phyloP scores from a whole-genome alignment of 1,139 yeast species.

The Candida glucosophila region DNA sequence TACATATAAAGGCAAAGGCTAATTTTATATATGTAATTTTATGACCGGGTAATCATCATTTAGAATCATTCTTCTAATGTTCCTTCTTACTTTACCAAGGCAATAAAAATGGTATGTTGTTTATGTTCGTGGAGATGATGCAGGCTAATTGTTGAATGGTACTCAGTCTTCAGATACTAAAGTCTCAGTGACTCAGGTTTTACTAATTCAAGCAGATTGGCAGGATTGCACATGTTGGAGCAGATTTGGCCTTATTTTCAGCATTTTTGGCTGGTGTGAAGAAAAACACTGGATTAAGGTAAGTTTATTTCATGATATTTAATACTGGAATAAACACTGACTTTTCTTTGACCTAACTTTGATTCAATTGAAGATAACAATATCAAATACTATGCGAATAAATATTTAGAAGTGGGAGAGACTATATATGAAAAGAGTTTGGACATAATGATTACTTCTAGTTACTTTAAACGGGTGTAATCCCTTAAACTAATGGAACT shows the following conservation, averaged over 20 bases:
- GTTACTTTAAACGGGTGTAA: slow-evolving; percentile 57
- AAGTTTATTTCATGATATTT: slow-evolving; percentile 12
- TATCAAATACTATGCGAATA: slow-evolving; percentile 48
- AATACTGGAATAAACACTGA: slow-evolving; percentile 4
- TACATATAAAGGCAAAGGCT: too few species aligned
- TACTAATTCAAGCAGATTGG: slow-evolving; percentile 30
- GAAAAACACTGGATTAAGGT: slow-evolving; percentile 77
- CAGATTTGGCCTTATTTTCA: slow-evolving; percentile 71
- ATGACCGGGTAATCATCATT: too few species aligned
- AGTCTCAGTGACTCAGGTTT: too few species aligned
- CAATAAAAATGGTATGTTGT: too few species aligned
- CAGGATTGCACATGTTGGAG: slow-evolving; percentile 57
- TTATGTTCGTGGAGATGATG: too few species aligned
- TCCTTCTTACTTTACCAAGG: too few species aligned
- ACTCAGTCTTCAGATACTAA: too few species aligned
- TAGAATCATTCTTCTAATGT: too few species aligned
- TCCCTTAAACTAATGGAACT: too few species aligned
- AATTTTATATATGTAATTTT: too few species aligned
- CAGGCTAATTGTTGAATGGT: too few species aligned
- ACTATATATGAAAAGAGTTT: slow-evolving; percentile 66
- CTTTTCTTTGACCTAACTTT: slow-evolving; percentile 19
- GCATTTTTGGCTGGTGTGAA: slow-evolving; percentile 85
- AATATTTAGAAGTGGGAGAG: slow-evolving; percentile 82
- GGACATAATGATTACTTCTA: slow-evolving; percentile 63
- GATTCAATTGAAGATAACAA: slow-evolving; percentile 34